Percentiles rank a stretch among this genome's conserved stretches.
Evolutionary conservation across 2,329 filamentous ascomycete genomes (phyloP).

Genomic region (Teratosphaeria destructans): DNA sequence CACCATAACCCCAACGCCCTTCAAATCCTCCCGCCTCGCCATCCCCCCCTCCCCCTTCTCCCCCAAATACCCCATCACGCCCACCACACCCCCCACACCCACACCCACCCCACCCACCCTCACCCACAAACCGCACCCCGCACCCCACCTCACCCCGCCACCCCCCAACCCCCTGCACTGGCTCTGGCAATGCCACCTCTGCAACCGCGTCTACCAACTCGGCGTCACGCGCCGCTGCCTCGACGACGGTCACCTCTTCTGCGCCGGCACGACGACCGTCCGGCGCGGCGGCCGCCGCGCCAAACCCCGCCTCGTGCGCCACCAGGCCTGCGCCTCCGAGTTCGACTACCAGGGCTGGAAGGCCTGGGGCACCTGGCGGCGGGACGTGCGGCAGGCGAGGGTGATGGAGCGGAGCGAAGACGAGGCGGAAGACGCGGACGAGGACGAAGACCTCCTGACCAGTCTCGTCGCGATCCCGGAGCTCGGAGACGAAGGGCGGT

Average conservation of each 20-base stretch:
- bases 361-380: slow-evolving; percentile 35
- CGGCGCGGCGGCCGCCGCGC: slow-evolving; percentile 25
- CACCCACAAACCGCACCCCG: slow-evolving; percentile 1
- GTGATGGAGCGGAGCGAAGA: slow-evolving; percentile 12
- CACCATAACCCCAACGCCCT: slow-evolving; percentile 30
- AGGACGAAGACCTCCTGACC: slow-evolving; percentile 1
- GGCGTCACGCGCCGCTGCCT: slow-evolving; percentile 43
- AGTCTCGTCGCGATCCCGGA: neutral
- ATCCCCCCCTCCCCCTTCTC: slow-evolving; percentile 37
- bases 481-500: slow-evolving; percentile 7
- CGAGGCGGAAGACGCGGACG: slow-evolving; percentile 6
- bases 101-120: neutral
- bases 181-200: slow-evolving; percentile 46
- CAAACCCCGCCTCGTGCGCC: slow-evolving; percentile 21
- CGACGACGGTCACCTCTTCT: slow-evolving; percentile 45
- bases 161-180: slow-evolving; percentile 29
- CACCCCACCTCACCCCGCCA: slow-evolving; percentile 10
- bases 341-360: slow-evolving; percentile 47
- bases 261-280: slow-evolving; percentile 35
- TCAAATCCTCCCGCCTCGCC: slow-evolving; percentile 33
- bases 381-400: slow-evolving; percentile 14
- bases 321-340: slow-evolving; percentile 37
- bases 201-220: slow-evolving; percentile 37
- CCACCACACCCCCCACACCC: slow-evolving; percentile 1
- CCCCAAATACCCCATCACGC: slow-evolving; percentile 12